Percentiles rank a stretch among this genome's conserved stretches.
Evolutionary conservation across 495 filamentous ascomycete species (phyloP).

Genomic region (Penicillium verhagenii): DNA sequence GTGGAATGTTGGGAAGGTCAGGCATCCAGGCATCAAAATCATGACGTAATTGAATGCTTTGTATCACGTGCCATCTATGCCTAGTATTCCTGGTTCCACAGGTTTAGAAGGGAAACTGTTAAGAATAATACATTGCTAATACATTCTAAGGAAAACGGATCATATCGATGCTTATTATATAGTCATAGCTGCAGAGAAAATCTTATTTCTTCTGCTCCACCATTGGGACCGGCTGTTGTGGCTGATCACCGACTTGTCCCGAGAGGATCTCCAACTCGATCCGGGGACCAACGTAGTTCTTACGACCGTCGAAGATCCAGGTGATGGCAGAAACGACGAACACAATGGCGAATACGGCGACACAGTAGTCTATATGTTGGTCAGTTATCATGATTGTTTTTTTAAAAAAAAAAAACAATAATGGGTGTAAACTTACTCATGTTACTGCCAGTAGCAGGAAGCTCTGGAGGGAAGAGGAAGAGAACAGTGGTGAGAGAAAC

Average conservation of each 20-base stretch:
- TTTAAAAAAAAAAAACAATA: too few species aligned
- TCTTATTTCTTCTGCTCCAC: constrained; percentile 19
- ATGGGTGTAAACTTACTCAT: constrained; percentile 57
- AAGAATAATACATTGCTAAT: not conserved
- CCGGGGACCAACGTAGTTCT: constrained; percentile 65
- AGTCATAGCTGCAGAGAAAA: not conserved
- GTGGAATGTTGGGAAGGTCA: constrained; percentile 23
- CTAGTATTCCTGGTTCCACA: too few species aligned
- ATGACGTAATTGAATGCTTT: constrained; percentile 19
- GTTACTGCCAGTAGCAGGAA: constrained; percentile 64
- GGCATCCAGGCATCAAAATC: constrained; percentile 5
- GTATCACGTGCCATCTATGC: not conserved
- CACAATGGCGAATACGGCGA: constrained; percentile 69
- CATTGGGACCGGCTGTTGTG: constrained; percentile 19
- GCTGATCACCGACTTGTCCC: constrained; percentile 18
- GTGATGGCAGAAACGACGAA: constrained; percentile 62
- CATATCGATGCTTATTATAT: too few species aligned
- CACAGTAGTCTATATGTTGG: constrained; percentile 55
- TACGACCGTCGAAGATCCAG: constrained; percentile 72
- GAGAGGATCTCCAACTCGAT: constrained; percentile 47
- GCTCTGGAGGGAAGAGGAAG: constrained; percentile 70
- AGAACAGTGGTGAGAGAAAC: constrained; percentile 68
- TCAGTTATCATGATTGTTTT: constrained; percentile 15
- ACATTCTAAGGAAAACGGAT: too few species aligned
- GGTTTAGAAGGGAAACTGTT: too few species aligned